phyloP scores from a whole-genome alignment of 805 yeast genomes.

The Starmerella floris region DNA sequence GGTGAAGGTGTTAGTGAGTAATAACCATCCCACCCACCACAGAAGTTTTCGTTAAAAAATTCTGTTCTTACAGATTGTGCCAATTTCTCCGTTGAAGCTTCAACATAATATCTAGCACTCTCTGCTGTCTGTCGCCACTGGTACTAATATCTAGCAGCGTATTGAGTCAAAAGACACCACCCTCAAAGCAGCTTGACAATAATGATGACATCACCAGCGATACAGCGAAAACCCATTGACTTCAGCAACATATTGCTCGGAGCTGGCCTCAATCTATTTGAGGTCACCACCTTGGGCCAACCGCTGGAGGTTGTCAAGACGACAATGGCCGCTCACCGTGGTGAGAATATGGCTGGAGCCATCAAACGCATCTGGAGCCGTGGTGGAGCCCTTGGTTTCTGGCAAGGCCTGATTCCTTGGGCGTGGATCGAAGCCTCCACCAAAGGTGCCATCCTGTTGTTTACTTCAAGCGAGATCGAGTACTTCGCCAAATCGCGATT shows the following conservation, averaged over 20 bases:
- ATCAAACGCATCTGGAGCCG: conserved; percentile 73
- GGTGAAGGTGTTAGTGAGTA: too few species aligned
- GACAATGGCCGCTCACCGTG: conserved; percentile 95
- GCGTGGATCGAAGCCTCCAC: conserved; percentile 99
- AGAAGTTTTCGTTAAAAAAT: too few species aligned
- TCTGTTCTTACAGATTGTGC: too few species aligned
- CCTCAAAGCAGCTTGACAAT: too few species aligned
- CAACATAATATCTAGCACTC: too few species aligned
- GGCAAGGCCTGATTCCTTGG: conserved; percentile 98
- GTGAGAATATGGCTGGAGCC: conserved; percentile 52
- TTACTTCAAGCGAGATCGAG: conserved; percentile 87
- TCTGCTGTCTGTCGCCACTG: too few species aligned
- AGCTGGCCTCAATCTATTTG: conserved; percentile 83
- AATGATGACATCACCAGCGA: too few species aligned
- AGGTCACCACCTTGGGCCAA: conserved; percentile 90
- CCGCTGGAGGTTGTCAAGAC: conserved; percentile 93
- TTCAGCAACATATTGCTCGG: conserved; percentile 85
- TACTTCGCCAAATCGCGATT: conserved; percentile 45
- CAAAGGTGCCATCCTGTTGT: conserved; percentile 88
- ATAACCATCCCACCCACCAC: too few species aligned
- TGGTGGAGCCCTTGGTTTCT: conserved; percentile 85
- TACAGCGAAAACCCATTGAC: conserved; percentile 70
- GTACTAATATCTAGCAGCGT: too few species aligned
- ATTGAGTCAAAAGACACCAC: too few species aligned
- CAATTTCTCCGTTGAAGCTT: too few species aligned